phyloP scores from a whole-genome alignment of 2,329 filamentous ascomycete species.

The Alternaria conjuncta region DNA sequence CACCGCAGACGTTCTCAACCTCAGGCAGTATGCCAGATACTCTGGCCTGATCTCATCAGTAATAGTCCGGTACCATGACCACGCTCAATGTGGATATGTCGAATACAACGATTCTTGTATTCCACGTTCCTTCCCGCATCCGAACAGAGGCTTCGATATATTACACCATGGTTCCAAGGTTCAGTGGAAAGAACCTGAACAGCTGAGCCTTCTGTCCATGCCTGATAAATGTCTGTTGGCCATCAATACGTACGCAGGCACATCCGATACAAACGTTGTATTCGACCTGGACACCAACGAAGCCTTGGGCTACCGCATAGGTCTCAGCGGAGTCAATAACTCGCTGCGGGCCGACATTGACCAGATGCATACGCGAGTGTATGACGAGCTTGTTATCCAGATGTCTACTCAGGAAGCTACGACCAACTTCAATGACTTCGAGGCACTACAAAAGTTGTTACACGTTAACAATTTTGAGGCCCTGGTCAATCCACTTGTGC shows the following conservation, averaged over 20 bases:
- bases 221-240: background rate
- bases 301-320: background rate
- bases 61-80: rapidly evolving
- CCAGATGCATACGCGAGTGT: background rate
- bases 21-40: background rate
- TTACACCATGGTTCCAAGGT: background rate
- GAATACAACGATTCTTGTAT: rapidly evolving
- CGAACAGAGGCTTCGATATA: rapidly evolving
- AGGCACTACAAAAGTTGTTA: background rate
- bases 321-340: background rate
- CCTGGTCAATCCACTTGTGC: background rate
- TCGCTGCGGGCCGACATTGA: rapidly evolving
- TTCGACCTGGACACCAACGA: background rate
- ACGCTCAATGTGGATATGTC: rapidly evolving
- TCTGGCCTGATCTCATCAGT: background rate
- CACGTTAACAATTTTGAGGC: rapidly evolving
- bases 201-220: background rate
- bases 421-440: background rate
- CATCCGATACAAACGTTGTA: background rate
- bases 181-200: background rate
- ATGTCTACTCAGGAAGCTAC: background rate
- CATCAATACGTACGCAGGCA: background rate
- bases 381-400: rapidly evolving
- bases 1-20: background rate
- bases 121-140: background rate